These are phyloP conservation scores for Calonectria honghensis DNA, from an alignment of 2,329 filamentous ascomycete species.

Conservation along the genomic window DNA sequence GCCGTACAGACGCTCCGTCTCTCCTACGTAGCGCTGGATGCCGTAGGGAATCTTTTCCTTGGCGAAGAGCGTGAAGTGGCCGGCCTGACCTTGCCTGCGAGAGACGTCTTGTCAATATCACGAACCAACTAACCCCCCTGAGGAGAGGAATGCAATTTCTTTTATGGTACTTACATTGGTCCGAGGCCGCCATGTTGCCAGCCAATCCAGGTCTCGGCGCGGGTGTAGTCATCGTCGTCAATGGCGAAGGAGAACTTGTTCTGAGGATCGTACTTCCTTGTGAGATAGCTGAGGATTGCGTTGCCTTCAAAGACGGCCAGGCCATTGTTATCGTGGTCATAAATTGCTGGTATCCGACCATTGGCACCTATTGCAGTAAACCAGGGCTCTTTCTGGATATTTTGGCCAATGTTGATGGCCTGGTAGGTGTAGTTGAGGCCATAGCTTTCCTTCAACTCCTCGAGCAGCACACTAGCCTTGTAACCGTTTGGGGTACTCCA, in stretches of 20 bases:
- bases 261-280: conserved; percentile 82
- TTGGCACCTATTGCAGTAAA: conserved; percentile 78
- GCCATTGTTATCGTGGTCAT: conserved; percentile 78
- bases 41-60: conserved; percentile 82
- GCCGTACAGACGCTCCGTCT: conserved; percentile 83
- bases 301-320: conserved; percentile 84
- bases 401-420: conserved; percentile 74
- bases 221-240: conserved; percentile 62
- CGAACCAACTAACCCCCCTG: background rate
- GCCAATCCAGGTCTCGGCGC: conserved; percentile 71
- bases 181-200: conserved; percentile 86
- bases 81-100: conserved; percentile 82
- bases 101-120: conserved; percentile 41
- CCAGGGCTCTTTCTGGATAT: conserved; percentile 81
- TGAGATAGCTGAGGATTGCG: conserved; percentile 84
- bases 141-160: background rate
- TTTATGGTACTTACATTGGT: conserved; percentile 67
- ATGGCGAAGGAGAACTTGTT: conserved; percentile 60
- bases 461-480: conserved; percentile 77
- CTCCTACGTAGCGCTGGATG: conserved; percentile 84
- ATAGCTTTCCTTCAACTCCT: conserved; percentile 80
- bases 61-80: conserved; percentile 82
- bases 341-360: conserved; percentile 78
- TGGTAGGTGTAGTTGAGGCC: conserved; percentile 76
- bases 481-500: conserved; percentile 72